Evolutionary conservation across 805 yeast species (phyloP), one percentile per base, ranked within the genome.

Genomic region (Wickerhamomyces rabaulensis): DNA sequence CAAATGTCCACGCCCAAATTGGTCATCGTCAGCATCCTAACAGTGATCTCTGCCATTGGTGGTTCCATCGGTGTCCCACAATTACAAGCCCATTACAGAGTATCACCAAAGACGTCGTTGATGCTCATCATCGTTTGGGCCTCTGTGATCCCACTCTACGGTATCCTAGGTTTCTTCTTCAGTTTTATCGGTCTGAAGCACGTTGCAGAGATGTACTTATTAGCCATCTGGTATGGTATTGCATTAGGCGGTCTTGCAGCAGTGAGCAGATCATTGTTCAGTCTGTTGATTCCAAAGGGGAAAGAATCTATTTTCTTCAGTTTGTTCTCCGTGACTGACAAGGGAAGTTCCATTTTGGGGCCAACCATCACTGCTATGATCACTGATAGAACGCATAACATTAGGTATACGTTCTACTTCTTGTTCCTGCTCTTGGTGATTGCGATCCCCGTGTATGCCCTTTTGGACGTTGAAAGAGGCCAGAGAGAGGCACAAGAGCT

Each of bases 281-380:
- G 87, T 27, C 62, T 83, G 58, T 71, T 86, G 44, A 83, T 86
- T 39, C 95, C 95, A 17, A 71, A 68, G 40, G 94, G 94, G 6
- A 80, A 78, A 54, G 95, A 87, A 58, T 79, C 84, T 3, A 79
- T 84, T 7, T 86, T 85, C 58, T 86, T 87, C 64, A 83, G 92
- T 13, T 67, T 86, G 39, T 87, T 81, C 63, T 77, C 87, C 37
- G 80, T 86, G 36, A 87, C 95, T 1, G 94, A 86, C 62, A 86
- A 87, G 58, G 92, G 94, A 3, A 81, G 88, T 5, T 80, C 88
- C 0, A 77, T 86, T 4, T 52, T 86, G 25, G 94, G 95, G 0
- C 94, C 95, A 0, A 64, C 81, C 5, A 55, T 85, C 19, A 79
- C 86, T n/a, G 94, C 90, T 0, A 48, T 85, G 49, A 75, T 87